phyloP scores from a whole-genome alignment of 306 rosid species.

The Lablab purpureus region DNA sequence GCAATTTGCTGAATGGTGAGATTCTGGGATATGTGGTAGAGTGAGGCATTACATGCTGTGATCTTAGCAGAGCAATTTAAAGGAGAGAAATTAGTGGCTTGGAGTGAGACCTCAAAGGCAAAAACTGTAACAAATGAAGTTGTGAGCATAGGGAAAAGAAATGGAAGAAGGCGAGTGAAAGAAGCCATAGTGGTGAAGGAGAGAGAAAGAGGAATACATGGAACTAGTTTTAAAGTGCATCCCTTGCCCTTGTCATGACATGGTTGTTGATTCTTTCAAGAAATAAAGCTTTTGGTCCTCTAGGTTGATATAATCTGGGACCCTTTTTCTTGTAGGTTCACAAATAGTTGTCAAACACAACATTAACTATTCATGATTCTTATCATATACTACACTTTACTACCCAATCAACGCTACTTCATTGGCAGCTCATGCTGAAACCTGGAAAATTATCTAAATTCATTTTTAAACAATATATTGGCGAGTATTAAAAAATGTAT shows the following conservation, averaged over 20 bases:
- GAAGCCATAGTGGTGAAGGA: constrained; percentile 62
- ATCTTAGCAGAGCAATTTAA: constrained; percentile 50
- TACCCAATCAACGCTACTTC: no score
- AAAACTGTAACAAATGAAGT: constrained; percentile 33
- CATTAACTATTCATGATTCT: not conserved
- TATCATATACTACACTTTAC: not conserved
- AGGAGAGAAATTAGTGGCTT: constrained; percentile 46
- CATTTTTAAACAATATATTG: no score
- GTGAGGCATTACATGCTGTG: constrained; percentile 53
- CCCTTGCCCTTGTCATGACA: constrained; percentile 38
- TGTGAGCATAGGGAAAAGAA: constrained; percentile 47
- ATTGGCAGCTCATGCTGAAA: no score
- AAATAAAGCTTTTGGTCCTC: constrained; percentile 29
- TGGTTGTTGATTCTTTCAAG: constrained; percentile 42
- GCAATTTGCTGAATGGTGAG: constrained; percentile 47
- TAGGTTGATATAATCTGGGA: constrained; percentile 28
- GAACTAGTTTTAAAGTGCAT: constrained; percentile 22
- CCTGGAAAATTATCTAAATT: no score
- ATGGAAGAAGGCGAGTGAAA: constrained; percentile 38
- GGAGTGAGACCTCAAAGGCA: not conserved
- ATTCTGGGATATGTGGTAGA: constrained; percentile 53
- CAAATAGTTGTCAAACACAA: constrained; percentile 20
- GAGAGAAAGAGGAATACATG: constrained; percentile 36
- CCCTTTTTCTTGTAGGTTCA: constrained; percentile 5
- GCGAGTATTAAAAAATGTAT: no score